Evolutionary conservation across 2,329 filamentous ascomycete genomes (phyloP), one percentile per base, ranked within the genome.

Genomic region (Venturia pyrina): DNA sequence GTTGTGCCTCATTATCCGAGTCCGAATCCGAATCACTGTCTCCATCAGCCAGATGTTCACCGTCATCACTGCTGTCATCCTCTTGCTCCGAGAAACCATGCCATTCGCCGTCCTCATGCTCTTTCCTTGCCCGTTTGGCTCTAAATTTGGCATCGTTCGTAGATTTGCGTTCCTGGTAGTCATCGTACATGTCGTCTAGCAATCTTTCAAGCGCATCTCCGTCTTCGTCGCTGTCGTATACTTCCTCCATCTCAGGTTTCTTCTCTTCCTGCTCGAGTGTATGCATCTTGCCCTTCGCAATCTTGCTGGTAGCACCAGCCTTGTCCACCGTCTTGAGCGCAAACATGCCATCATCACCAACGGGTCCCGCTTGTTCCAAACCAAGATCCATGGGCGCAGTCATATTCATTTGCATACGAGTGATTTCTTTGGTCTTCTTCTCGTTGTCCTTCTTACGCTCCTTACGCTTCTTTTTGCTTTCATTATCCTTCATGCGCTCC

Each of bases 341-440:
- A 75, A 99, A 99, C 81, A 96, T 95, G 37, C 90, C 82, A 59
- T 91, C 90, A 53, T 91, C 87, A 32, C 91, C 93, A 62, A 85
- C 81, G 0, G 90, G 89, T 0, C 91, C 91, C 32, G 85, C 79
- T 76, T 95, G 91, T 74, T 96, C 95, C 79, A 96, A 85, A 72
- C 95, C 95, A 69, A 99, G 96, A 69, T 99, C 95, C 82, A 91
- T 95, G 8, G 95, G 95, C 0, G 92, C 90, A 1, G 88, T 89
- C 95, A 99, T 99, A 78, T 97, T 89, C 80, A 99, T 87, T 77
- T 99, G 95, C 89, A 99, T 89, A 43, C 95, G 87, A n/a, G 96
- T 83, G 67, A 98, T 91, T 69, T 98, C 95, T 71, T 90, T 95
- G 71, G 95, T 90, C 77, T 96, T 98, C 76, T 87, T 87, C 76